Evolutionary conservation across 768 basidiomycete species (phyloP).

Genomic region (Serendipita indica): DNA sequence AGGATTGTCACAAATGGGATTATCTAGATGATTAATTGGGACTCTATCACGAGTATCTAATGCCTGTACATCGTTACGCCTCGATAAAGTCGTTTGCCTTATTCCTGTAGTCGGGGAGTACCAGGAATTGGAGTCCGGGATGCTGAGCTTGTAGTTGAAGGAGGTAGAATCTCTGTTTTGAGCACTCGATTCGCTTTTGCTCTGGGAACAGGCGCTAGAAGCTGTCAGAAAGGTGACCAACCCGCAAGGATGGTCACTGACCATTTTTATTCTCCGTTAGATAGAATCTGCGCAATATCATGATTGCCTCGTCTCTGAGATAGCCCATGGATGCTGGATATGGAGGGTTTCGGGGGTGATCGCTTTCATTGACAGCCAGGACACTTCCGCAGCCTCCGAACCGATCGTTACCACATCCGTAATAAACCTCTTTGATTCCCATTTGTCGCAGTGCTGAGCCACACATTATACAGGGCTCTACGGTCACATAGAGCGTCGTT

Average conservation of each 20-base stretch:
- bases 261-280: constrained; percentile 89
- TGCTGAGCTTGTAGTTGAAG: background rate
- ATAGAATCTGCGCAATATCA: constrained; percentile 76
- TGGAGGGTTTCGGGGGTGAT: constrained; percentile 56
- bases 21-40: constrained; percentile 31
- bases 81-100: too few relatives aligned
- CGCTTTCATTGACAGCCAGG: constrained; percentile 70
- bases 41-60: background rate
- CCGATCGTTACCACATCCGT: constrained; percentile 88
- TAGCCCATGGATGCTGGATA: constrained; percentile 68
- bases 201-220: constrained; percentile 76
- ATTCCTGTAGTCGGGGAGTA: too few relatives aligned
- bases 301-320: constrained; percentile 68
- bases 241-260: constrained; percentile 23
- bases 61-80: too few relatives aligned
- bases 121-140: too few relatives aligned
- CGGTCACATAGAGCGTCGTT: constrained; percentile 90
- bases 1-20: constrained; percentile 64
- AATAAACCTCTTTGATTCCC: constrained; percentile 79
- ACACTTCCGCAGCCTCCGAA: constrained; percentile 97
- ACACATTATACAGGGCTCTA: constrained; percentile 99
- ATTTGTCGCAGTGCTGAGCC: constrained; percentile 88
- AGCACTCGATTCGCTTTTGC: constrained; percentile 72
- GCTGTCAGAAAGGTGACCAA: constrained; percentile 10
- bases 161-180: constrained; percentile 55